These are phyloP conservation scores for Blastobotrys attinorum DNA, from an alignment of 805 yeast genomes.

Conservation along the genomic window DNA sequence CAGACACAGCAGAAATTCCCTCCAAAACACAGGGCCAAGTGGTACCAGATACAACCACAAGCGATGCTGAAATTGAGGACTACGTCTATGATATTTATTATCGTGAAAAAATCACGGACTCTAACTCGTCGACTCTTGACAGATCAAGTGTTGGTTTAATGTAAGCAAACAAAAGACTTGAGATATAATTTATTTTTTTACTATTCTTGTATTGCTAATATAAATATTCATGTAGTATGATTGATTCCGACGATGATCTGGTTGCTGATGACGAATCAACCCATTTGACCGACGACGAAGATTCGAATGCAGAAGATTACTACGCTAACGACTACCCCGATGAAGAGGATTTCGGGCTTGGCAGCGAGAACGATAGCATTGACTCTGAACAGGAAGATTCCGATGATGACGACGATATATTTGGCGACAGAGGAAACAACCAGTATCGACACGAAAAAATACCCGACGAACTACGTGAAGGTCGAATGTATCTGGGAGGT, in stretches of 20 bases:
- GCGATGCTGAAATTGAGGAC: slow-evolving; percentile 39
- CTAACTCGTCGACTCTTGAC: slow-evolving; percentile 8
- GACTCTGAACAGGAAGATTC: slow-evolving; percentile 32
- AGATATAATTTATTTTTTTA: slow-evolving; percentile 3
- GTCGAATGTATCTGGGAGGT: slow-evolving; percentile 16
- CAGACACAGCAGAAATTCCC: neutral
- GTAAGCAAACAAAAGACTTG: too few species aligned
- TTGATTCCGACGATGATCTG: slow-evolving; percentile 23
- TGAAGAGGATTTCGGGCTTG: slow-evolving; percentile 76
- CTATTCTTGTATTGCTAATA: slow-evolving; percentile 2
- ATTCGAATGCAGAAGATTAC: slow-evolving; percentile 63
- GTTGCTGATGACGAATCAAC: slow-evolving; percentile 33
- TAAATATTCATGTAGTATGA: slow-evolving; percentile 5
- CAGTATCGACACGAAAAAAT: neutral
- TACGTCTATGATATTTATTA: slow-evolving; percentile 90
- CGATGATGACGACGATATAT: slow-evolving; percentile 31
- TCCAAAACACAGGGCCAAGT: slow-evolving; percentile 3
- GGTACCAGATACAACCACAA: slow-evolving; percentile 7
- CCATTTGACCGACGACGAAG: slow-evolving; percentile 30
- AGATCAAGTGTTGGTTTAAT: slow-evolving; percentile 33
- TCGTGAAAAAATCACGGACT: slow-evolving; percentile 45
- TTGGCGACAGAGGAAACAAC: slow-evolving; percentile 8
- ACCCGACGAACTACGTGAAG: slow-evolving; percentile 1
- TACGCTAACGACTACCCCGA: slow-evolving; percentile 93
- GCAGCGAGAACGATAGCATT: slow-evolving; percentile 29